Evolutionary conservation across 2,329 filamentous ascomycete genomes (phyloP), one percentile per base, ranked within the genome.

Genomic region (Paecilomyces niveus): DNA sequence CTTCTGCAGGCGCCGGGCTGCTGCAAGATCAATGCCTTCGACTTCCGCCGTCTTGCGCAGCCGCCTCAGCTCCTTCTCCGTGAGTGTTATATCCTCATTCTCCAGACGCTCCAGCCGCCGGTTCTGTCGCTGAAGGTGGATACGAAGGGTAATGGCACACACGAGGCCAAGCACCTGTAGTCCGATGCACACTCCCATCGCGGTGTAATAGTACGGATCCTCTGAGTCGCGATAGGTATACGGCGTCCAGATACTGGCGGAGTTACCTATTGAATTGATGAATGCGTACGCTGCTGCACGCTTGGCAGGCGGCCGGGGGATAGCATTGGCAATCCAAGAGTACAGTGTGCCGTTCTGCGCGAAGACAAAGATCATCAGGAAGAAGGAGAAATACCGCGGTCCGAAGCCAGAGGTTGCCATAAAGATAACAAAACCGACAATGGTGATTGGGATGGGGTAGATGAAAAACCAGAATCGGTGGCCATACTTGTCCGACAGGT

Each of bases 361-460:
- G 63, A 84, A 84, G 58, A 84, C 76, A 62, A 84, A 82, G 61
- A 78, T 77, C 73, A 83, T 80, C 45, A 83, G 70, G 74, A 84
- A 84, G 59, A 83, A 72, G 24, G 76, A 77, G 69, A 83, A 80
- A 71, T 84, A 85, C 18, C 79, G 76, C 0, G 81, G 76, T 0
- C 80, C 82, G 57, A 85, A 84, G 31, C 65, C 65, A 8, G 75
- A 65, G 3, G 78, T 80, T 5, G 77, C 77, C 79, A 84, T 83
- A 71, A 83, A 84, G 57, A 84, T 71, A 52, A 83, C 65, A 58
- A 78, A 81, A 7, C 81, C 82, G 26, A 78, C 61, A 33, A 83
- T 79, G 10, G 77, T 77, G 61, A 83, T 69, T 1, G 77, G 75
- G 31, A 83, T 78, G 0, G 82, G 81, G 61, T 82, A 80, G 32